A percentile compares a stretch with the other conserved stretches of the same genome.
Conservation (phyloP, 139 green algal species). For the Chlorella vulgaris region DNA sequence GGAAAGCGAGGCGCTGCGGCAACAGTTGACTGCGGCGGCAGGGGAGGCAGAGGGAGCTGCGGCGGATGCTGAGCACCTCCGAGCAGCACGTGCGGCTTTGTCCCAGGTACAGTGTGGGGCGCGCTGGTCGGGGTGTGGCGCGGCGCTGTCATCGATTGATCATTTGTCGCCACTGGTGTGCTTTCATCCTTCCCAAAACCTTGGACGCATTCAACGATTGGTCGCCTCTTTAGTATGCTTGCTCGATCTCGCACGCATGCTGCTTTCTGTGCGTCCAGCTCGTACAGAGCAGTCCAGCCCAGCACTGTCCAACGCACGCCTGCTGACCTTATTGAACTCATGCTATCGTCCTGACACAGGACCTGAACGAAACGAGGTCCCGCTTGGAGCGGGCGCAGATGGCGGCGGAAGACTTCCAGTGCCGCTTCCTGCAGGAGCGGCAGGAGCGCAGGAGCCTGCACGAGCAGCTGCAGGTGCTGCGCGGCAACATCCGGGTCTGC, state of each 20-base stretch:
- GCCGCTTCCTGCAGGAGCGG: conserved; percentile 59
- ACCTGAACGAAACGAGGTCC: conserved; percentile 46
- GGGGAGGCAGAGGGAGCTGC: neutral
- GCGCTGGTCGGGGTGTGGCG: too few species aligned
- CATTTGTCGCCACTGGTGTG: too few species aligned
- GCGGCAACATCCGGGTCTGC: conserved; percentile 78
- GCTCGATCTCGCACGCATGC: too few species aligned
- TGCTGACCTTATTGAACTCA: neutral
- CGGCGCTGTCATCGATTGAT: too few species aligned
- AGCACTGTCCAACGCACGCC: too few species aligned
- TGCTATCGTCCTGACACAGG: conserved; percentile 8
- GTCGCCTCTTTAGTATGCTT: too few species aligned
- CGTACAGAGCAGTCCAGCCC: too few species aligned
- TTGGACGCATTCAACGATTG: too few species aligned
- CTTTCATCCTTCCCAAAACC: too few species aligned
- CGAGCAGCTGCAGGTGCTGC: conserved; percentile 56
- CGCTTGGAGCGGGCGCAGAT: conserved; percentile 40
- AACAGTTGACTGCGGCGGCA: neutral
- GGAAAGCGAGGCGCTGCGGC: conserved; percentile 8
- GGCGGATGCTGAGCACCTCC: conserved; percentile 18
- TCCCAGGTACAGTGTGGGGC: conserved; percentile 15
- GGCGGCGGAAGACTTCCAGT: conserved; percentile 42
- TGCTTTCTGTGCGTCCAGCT: too few species aligned
- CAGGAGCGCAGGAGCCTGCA: conserved; percentile 52
- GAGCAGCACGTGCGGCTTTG: neutral